A percentile compares a stretch with the other conserved stretches of the same genome.
Conservation (phyloP, 2,329 filamentous ascomycete species). For the Xylariales sp. region DNA sequence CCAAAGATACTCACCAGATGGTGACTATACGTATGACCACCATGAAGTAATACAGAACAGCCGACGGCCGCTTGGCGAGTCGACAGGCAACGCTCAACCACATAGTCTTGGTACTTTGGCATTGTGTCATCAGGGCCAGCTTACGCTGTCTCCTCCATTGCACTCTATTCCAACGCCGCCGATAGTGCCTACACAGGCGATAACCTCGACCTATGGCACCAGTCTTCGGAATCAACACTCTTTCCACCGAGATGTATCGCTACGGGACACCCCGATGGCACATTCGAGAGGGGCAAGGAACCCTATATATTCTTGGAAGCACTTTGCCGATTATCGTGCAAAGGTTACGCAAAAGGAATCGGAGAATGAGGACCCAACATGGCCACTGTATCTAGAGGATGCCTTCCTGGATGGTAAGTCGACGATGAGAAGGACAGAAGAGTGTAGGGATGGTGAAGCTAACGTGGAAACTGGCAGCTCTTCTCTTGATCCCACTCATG, state of each 20-base stretch:
- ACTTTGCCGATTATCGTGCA: constrained; percentile 62
- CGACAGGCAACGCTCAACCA: constrained; percentile 47
- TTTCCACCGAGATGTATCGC: constrained; percentile 27
- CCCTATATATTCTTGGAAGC: constrained; percentile 57
- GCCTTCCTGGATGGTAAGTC: constrained; percentile 62
- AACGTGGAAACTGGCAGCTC: no score
- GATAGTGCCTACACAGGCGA: constrained; percentile 45
- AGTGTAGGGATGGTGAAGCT: no score
- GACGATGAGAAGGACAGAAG: no score
- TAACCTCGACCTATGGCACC: constrained; percentile 42
- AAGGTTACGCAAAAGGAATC: constrained; percentile 59
- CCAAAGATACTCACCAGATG: constrained; percentile 43
- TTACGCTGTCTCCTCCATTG: constrained; percentile 37
- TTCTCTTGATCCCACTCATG: constrained; percentile 62
- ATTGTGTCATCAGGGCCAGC: constrained; percentile 39
- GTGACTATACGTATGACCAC: constrained; percentile 41
- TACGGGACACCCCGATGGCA: constrained; percentile 26
- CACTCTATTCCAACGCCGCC: constrained; percentile 35
- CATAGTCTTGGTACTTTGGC: constrained; percentile 31
- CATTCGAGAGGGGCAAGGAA: constrained; percentile 37
- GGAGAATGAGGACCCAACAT: constrained; percentile 55
- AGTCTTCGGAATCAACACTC: constrained; percentile 26
- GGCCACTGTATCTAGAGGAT: constrained; percentile 60
- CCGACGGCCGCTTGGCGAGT: constrained; percentile 45
- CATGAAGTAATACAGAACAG: constrained; percentile 31